These are phyloP conservation scores for Artemisia tridentata DNA, from an alignment of 129 eudicot species.

Conservation along the genomic window DNA sequence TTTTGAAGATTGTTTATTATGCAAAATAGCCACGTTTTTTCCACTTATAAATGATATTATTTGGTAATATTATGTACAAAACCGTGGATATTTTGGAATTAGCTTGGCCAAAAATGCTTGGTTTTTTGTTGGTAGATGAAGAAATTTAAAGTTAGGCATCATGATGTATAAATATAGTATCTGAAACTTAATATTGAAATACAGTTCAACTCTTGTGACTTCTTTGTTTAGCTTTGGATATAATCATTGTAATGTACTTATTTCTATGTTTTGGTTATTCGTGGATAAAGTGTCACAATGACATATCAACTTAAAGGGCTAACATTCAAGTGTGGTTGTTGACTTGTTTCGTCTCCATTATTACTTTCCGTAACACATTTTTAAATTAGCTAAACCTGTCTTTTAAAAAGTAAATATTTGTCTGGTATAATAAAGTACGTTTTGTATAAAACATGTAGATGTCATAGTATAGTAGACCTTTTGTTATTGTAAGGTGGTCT, in stretches of 20 bases:
- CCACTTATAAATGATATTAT: constrained; percentile 21
- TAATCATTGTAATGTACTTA: neutral
- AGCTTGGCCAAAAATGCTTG: constrained; percentile 12
- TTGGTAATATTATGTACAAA: constrained; percentile 37
- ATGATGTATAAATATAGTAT: constrained; percentile 39
- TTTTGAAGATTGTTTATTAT: constrained; percentile 21
- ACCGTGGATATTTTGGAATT: constrained; percentile 88
- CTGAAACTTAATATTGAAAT: constrained; percentile 19
- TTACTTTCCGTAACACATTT: no score
- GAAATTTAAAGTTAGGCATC: constrained; percentile 16
- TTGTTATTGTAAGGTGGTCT: neutral
- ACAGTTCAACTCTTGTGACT: neutral
- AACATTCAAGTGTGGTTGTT: no score
- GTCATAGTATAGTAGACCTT: no score
- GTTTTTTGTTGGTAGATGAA: constrained; percentile 31
- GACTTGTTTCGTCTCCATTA: no score
- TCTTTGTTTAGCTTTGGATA: constrained; percentile 3
- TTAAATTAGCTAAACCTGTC: no score
- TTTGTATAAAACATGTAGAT: no score
- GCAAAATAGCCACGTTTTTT: constrained; percentile 86
- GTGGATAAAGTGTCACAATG: no score
- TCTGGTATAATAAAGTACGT: no score
- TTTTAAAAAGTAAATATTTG: no score
- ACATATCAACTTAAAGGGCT: no score
- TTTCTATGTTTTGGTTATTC: constrained; percentile 14